A percentile compares a stretch with the other conserved stretches of the same genome.
Conservation (phyloP, 2,329 filamentous ascomycete species). For the Cercospora zeae-maydis region DNA sequence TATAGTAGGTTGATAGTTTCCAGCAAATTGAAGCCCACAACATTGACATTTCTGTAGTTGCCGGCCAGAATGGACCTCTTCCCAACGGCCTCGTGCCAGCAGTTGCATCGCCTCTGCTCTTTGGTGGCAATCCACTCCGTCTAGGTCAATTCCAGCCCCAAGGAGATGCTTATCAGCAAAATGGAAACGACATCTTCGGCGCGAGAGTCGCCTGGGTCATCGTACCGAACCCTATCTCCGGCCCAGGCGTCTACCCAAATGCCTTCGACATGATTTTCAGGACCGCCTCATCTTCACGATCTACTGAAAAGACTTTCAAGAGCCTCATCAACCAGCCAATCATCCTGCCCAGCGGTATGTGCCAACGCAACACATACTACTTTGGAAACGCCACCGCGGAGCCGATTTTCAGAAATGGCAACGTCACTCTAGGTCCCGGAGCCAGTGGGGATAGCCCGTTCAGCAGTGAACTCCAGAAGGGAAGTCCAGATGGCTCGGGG, state of each 20-base stretch:
- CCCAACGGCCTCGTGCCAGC: constrained; percentile 26
- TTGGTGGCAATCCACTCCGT: constrained; percentile 21
- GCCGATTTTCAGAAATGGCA: constrained; percentile 19
- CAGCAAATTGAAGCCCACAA: background rate
- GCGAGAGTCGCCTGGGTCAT: constrained; percentile 22
- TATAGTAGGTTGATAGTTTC: constrained; percentile 12
- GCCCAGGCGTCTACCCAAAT: constrained; percentile 27
- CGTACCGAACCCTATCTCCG: constrained; percentile 25
- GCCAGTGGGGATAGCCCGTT: constrained; percentile 19
- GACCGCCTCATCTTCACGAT: constrained; percentile 2
- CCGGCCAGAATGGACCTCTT: constrained; percentile 20
- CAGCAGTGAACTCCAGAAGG: constrained; percentile 19
- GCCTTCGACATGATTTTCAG: constrained; percentile 22
- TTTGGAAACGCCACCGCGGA: constrained; percentile 26
- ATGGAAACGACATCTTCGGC: constrained; percentile 15
- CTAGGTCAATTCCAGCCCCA: constrained; percentile 23
- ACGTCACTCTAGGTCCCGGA: constrained; percentile 27
- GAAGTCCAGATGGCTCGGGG: constrained; percentile 23
- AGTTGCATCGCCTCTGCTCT: constrained; percentile 21
- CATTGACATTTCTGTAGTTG: constrained; percentile 9
- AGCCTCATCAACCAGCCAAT: constrained; percentile 24
- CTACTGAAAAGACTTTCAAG: constrained; percentile 23
- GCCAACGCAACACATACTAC: constrained; percentile 28
- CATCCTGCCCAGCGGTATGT: constrained; percentile 18
- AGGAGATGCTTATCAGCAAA: constrained; percentile 19